Percentiles rank a stretch among this genome's conserved stretches.
phyloP scores from a whole-genome alignment of 345 rosid genomes.

The Brassica juncea region DNA sequence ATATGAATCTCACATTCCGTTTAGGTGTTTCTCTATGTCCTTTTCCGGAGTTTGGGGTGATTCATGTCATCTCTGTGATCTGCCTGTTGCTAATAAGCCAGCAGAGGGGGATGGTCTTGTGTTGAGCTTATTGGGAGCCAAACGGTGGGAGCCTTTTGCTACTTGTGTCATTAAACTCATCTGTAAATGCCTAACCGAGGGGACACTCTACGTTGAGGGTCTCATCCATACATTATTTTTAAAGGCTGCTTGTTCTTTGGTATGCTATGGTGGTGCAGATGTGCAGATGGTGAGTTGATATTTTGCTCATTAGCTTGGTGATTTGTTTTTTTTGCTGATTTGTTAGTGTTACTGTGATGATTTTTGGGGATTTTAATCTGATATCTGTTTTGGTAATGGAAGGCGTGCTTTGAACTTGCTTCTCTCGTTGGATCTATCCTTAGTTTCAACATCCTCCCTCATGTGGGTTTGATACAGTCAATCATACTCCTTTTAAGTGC shows the following conservation, averaged over 20 bases:
- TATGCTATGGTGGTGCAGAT: slow-evolving; percentile 75
- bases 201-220: slow-evolving; percentile 86
- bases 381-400: slow-evolving; percentile 53
- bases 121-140: slow-evolving; percentile 57
- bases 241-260: slow-evolving; percentile 67
- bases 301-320: slow-evolving; percentile 16
- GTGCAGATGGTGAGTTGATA: slow-evolving; percentile 78
- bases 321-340: slow-evolving; percentile 7
- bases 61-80: slow-evolving; percentile 59
- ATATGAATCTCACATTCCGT: slow-evolving; percentile 47
- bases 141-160: slow-evolving; percentile 81
- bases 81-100: slow-evolving; percentile 65
- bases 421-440: slow-evolving; percentile 66
- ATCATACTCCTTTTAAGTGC: slow-evolving; percentile 65
- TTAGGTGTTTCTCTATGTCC: slow-evolving; percentile 63
- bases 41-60: slow-evolving; percentile 57
- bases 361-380: slow-evolving; percentile 49
- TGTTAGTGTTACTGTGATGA: slow-evolving; percentile 27
- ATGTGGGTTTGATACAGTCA: slow-evolving; percentile 68
- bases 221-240: slow-evolving; percentile 64
- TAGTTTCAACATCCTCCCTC: slow-evolving; percentile 66
- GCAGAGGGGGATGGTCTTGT: slow-evolving; percentile 65
- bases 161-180: slow-evolving; percentile 78
- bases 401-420: slow-evolving; percentile 95
- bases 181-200: slow-evolving; percentile 85